Evolutionary conservation across 1,284 basidiomycete species (phyloP), one percentile per base, ranked within the genome.

Genomic region (Farysia itapuensis): DNA sequence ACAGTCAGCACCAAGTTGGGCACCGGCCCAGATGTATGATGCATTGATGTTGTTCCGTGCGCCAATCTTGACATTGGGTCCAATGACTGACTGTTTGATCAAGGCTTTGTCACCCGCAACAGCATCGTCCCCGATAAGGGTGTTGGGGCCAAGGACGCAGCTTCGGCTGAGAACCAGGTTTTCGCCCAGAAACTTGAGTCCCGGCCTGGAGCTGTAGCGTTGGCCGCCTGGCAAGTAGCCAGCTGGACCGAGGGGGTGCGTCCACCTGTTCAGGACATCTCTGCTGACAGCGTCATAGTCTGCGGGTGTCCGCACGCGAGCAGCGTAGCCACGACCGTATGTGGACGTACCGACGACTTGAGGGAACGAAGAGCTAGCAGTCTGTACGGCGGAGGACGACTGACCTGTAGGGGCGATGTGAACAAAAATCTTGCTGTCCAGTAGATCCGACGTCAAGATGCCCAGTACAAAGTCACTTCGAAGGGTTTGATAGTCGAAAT

Each of bases 401-500:
- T 43, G 43, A 14, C 61, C 50, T 7, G 64, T 60, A 12, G 64
- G 61, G n/a, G 87, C 86, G 39, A 94, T 82, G 70, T 93, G 89
- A 63, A 90, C 88, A 73, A 89, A 85, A 50, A 98, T 94, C 65
- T 87, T 93, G 79, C 96, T 94, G 81, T 91, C 92, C 33, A 98
- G 82, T 34, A 98, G 78, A 77, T 99, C 95, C 12, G 90, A 94
- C 1, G 90, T 95, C 48, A 99, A 81, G 33, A 99, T 85, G n/a
- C 94, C 94, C 68, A 91, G 89, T 19, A 98, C 88, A 73, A 98
- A 96, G 78, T 98, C 91, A 60, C 85, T 81, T 44, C 92, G 84
- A 54, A 97, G 83, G 77, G 92, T 88, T 35, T 87, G 86, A 75
- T 95, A 98, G 79, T 98, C 95, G 76, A 99, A 99, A 79, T 98